Base-by-base conservation (phyloP, 805 yeast species). In the Brettanomyces sp. region DNA sequence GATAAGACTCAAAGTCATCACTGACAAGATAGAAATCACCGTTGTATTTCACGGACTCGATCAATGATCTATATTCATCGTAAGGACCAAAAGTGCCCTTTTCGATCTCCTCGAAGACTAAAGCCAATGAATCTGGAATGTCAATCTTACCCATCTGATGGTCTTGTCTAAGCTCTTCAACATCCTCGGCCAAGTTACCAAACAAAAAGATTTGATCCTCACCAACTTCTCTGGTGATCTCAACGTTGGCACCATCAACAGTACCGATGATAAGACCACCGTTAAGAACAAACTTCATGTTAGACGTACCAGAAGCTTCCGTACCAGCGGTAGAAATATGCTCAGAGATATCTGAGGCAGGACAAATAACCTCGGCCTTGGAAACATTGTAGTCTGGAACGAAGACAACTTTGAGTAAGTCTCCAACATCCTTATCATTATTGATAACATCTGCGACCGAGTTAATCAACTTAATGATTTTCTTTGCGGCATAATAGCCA, bases 311-410 rank as follows among this genome's bases (percentile, higher is more conserved):
- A 1, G 95, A 84, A 22, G 96, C 97, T 64, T 89, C 97, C 28
- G 97, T 89, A 56, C 97, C 97, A 7, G 97, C 97, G 39, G 97
- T 89, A 12, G 96, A 89, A 54, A 89, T 89, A 68, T 89, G 97
- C 68, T 89, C 93, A 41, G 93, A 83, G 57, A 89, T 71, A 63
- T 89, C 97, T 40, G 91, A 81, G 21, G 91, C 96, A 24, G 96
- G 96, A 53, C 80, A 75, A 58, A 89, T 86, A 48, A 88, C 76
- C 68, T 90, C 96, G 1, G 96, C 96, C 65, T 89, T 90, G 34
- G 95, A 85, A 36, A 90, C 97, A 57, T 89, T 89, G 68, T 89
- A 89, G 64, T 90, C 96, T 35, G 95, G 95, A 55, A 89, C 75
- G 60, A 85, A 89, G 36, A 85, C 88, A 46, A 88, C 95, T 68